These are phyloP conservation scores for Bifiguratus adelaidae DNA, from an alignment of 192 early-diverging fungal genomes.

Conservation along the genomic window DNA sequence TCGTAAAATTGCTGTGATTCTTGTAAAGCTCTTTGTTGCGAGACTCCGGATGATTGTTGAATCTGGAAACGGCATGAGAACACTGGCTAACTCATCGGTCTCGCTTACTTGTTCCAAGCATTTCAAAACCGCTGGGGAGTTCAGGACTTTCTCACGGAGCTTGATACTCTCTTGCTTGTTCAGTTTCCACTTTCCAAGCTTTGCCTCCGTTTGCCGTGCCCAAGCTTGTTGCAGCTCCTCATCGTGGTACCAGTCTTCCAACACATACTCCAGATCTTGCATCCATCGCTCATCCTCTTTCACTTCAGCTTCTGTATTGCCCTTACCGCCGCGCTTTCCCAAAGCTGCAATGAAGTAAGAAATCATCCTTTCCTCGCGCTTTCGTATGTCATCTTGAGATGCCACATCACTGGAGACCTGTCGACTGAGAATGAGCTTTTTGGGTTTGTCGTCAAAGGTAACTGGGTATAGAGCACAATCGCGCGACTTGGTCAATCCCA, in stretches of 20 bases:
- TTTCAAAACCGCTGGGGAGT: too few relatives aligned
- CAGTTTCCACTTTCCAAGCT: slow-evolving; percentile 18
- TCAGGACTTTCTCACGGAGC: too few relatives aligned
- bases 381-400: slow-evolving; percentile 10
- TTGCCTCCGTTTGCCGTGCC: not conserved
- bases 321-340: not conserved
- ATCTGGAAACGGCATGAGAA: slow-evolving; percentile 24
- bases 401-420: slow-evolving; percentile 15
- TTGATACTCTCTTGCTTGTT: too few relatives aligned
- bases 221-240: not conserved
- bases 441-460: not conserved
- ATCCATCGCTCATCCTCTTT: slow-evolving; percentile 19
- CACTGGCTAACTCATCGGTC: slow-evolving; percentile 22
- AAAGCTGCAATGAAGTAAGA: slow-evolving; percentile 5
- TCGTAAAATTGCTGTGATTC: slow-evolving; percentile 16
- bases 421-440: slow-evolving; percentile 1
- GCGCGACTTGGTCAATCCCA: slow-evolving; percentile 6
- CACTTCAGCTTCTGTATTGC: too few relatives aligned
- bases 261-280: slow-evolving; percentile 13
- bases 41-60: slow-evolving; percentile 18
- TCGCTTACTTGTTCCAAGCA: too few relatives aligned
- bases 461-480: slow-evolving; percentile 14
- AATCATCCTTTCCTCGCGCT: slow-evolving; percentile 15
- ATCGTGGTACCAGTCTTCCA: slow-evolving; percentile 26
- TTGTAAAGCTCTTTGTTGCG: slow-evolving; percentile 18